phyloP scores from a whole-genome alignment of 164 flowering plant genomes.

The Kalanchoe fedtschenkoi region DNA sequence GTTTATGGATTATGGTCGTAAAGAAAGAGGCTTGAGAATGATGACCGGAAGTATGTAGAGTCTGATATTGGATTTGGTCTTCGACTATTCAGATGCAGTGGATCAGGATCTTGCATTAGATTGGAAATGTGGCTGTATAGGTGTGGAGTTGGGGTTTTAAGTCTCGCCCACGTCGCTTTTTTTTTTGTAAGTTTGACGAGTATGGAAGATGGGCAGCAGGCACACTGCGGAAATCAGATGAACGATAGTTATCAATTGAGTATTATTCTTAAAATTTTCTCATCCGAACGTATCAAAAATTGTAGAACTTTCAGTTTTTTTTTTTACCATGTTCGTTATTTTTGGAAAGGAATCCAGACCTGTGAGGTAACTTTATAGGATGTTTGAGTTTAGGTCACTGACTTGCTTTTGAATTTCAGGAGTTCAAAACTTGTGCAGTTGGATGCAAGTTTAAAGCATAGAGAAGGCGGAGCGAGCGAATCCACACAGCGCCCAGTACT shows the following conservation, averaged over 20 bases:
- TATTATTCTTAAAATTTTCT: not conserved
- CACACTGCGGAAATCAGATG: not conserved
- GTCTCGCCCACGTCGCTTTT: not conserved
- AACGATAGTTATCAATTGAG: not conserved
- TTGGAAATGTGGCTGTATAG: not conserved
- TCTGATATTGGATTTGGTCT: too few relatives aligned
- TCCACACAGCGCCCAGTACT: conserved; percentile 85
- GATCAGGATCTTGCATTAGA: not conserved
- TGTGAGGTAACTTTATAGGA: too few relatives aligned
- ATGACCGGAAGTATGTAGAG: not conserved
- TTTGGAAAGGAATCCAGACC: not conserved
- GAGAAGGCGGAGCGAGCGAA: conserved; percentile 41
- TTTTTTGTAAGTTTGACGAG: not conserved
- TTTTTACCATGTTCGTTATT: not conserved
- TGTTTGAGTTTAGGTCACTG: not conserved
- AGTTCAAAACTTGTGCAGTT: conserved; percentile 59
- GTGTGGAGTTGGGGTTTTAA: too few relatives aligned
- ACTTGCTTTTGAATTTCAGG: conserved; percentile 27
- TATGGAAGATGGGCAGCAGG: not conserved
- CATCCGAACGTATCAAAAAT: not conserved
- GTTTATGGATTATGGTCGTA: not conserved
- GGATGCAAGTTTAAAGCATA: conserved; percentile 65
- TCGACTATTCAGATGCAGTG: too few relatives aligned
- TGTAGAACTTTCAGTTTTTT: not conserved
- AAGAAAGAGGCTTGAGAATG: not conserved